phyloP scores from a whole-genome alignment of 495 filamentous ascomycete genomes.

The Apodospora peruviana region DNA sequence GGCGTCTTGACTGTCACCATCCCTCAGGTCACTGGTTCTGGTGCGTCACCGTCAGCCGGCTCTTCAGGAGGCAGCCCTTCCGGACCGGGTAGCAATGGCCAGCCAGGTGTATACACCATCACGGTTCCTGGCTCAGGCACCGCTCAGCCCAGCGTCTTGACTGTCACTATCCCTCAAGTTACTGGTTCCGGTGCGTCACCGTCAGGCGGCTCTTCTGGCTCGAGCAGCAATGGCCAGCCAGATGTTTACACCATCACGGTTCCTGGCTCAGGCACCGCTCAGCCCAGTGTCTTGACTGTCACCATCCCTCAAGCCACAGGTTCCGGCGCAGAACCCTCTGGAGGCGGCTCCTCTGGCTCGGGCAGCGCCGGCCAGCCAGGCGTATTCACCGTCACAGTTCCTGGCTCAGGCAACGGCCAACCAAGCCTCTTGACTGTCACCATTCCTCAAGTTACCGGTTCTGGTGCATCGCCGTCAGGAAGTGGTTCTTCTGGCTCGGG shows the following conservation, averaged over 20 bases:
- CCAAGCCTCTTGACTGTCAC: constrained; percentile 4
- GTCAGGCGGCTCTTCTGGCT: background rate
- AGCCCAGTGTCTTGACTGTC: constrained; percentile 3
- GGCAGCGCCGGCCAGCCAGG: background rate
- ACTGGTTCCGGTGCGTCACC: too few relatives aligned
- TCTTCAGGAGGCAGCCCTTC: background rate
- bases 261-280: background rate
- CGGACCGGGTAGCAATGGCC: background rate
- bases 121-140: background rate
- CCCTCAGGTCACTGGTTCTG: too few relatives aligned
- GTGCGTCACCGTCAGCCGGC: too few relatives aligned
- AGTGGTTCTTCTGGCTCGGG: background rate
- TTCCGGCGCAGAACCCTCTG: background rate
- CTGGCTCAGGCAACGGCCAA: background rate
- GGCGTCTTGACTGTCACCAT: too few relatives aligned
- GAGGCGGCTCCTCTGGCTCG: background rate
- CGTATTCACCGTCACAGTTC: constrained; percentile 2
- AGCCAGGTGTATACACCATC: background rate
- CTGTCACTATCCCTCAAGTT: too few relatives aligned
- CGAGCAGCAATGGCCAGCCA: background rate
- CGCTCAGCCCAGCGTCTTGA: too few relatives aligned
- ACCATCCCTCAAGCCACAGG: background rate
- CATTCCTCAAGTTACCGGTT: background rate
- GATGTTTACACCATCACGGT: background rate
- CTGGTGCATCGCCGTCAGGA: too few relatives aligned